These are phyloP conservation scores for Hevea brasiliensis DNA, from an alignment of 345 rosid species.

Conservation along the genomic window DNA sequence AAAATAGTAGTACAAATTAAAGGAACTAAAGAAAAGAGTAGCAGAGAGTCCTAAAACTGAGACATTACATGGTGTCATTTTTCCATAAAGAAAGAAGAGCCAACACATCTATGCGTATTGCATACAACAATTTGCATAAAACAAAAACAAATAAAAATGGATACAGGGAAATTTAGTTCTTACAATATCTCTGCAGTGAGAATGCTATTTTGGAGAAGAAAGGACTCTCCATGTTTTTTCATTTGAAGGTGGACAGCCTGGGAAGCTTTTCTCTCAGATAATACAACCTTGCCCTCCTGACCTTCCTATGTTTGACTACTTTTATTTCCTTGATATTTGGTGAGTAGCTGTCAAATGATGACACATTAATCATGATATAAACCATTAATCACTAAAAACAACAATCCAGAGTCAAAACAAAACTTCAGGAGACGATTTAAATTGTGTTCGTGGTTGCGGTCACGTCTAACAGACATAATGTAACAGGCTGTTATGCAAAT, in stretches of 20 bases:
- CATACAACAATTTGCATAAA: constrained; percentile 9
- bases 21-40: no score
- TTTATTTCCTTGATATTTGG: constrained; percentile 75
- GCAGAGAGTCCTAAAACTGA: neutral
- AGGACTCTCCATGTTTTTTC: constrained; percentile 22
- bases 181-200: constrained; percentile 14
- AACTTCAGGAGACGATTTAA: neutral
- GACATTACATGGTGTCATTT: constrained; percentile 1
- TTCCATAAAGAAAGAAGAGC: constrained; percentile 12
- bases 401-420: neutral
- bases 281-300: constrained; percentile 84
- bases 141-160: neutral
- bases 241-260: constrained; percentile 83
- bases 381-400: neutral
- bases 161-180: constrained; percentile 14
- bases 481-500: no score
- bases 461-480: no score
- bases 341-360: constrained; percentile 54
- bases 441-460: no score
- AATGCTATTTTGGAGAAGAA: neutral
- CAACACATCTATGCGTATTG: neutral
- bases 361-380: neutral
- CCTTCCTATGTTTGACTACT: constrained; percentile 67
- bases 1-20: no score
- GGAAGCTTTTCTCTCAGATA: constrained; percentile 91